Evolutionary conservation across 1,284 basidiomycete species (phyloP).

Genomic region (Malassezia brasiliensis): DNA sequence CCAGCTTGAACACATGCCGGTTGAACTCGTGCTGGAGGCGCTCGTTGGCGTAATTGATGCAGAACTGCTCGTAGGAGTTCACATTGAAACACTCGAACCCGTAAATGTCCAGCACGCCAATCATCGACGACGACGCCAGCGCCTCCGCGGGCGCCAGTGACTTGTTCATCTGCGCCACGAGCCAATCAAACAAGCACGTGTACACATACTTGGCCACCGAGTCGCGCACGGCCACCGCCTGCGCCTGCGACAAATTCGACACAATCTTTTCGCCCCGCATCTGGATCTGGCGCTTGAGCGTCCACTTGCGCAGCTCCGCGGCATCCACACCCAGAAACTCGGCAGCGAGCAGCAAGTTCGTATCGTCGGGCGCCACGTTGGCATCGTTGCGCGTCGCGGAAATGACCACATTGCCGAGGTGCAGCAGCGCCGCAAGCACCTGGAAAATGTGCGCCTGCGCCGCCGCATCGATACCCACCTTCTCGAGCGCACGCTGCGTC

Average conservation of each 20-base stretch:
- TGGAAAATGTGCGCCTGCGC: conserved; percentile 97
- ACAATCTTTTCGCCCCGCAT: conserved; percentile 93
- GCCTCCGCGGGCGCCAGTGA: conserved; percentile 82
- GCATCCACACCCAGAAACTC: conserved; percentile 80
- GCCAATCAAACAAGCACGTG: conserved; percentile 96
- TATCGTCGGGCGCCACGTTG: conserved; percentile 71
- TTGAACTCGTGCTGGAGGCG: conserved; percentile 80
- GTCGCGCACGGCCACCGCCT: conserved; percentile 90
- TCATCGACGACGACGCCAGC: conserved; percentile 85
- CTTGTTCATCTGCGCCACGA: conserved; percentile 93
- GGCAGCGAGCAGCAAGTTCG: conserved; percentile 69
- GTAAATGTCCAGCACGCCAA: conserved; percentile 81
- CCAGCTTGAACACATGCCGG: conserved; percentile 57
- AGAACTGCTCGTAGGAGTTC: conserved; percentile 98
- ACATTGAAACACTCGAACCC: conserved; percentile 49
- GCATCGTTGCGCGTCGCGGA: conserved; percentile 72
- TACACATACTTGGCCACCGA: conserved; percentile 98
- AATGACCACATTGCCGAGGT: conserved; percentile 92
- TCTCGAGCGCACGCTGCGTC: conserved; percentile 88
- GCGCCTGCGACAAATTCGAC: conserved; percentile 69
- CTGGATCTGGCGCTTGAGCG: conserved; percentile 89
- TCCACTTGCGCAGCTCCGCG: conserved; percentile 98
- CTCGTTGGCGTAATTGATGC: conserved; percentile 99
- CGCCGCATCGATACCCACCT: conserved; percentile 91
- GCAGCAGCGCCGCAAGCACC: conserved; percentile 80